These are phyloP conservation scores for Penicillium atrosanguineum DNA, from an alignment of 495 filamentous ascomycete species.

Conservation along the genomic window DNA sequence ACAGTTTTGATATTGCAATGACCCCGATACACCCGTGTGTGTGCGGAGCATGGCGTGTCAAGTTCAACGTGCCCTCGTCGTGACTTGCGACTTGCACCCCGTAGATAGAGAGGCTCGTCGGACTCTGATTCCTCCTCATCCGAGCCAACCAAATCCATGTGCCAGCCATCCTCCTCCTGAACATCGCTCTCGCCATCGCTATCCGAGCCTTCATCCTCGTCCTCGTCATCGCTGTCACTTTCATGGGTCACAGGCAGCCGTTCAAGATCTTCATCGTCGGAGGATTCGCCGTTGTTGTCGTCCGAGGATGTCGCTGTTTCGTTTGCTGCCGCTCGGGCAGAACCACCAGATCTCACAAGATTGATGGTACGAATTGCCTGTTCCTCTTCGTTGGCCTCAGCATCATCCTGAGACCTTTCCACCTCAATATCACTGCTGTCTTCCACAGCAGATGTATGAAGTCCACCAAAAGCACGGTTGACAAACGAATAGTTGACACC, in stretches of 20 bases:
- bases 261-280: constrained; percentile 14
- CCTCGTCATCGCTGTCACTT: constrained; percentile 19
- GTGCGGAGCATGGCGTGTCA: constrained; percentile 54
- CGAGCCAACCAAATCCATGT: constrained; percentile 12
- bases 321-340: not conserved
- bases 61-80: constrained; percentile 48
- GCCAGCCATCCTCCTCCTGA: constrained; percentile 28
- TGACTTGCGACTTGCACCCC: constrained; percentile 21
- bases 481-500: constrained; percentile 57
- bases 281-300: not conserved
- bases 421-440: constrained; percentile 34
- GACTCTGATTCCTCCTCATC: constrained; percentile 12
- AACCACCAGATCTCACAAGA: constrained; percentile 13
- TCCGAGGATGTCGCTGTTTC: constrained; percentile 16
- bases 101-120: constrained; percentile 1
- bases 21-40: constrained; percentile 59
- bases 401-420: constrained; percentile 45
- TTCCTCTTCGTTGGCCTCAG: constrained; percentile 42
- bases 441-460: constrained; percentile 37
- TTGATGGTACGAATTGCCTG: constrained; percentile 34
- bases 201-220: constrained; percentile 17
- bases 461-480: constrained; percentile 62
- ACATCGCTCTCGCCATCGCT: constrained; percentile 27
- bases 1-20: constrained; percentile 75
- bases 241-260: constrained; percentile 16